Evolutionary conservation across 805 yeast genomes (phyloP).

Genomic region (Komagataella pastoris): DNA sequence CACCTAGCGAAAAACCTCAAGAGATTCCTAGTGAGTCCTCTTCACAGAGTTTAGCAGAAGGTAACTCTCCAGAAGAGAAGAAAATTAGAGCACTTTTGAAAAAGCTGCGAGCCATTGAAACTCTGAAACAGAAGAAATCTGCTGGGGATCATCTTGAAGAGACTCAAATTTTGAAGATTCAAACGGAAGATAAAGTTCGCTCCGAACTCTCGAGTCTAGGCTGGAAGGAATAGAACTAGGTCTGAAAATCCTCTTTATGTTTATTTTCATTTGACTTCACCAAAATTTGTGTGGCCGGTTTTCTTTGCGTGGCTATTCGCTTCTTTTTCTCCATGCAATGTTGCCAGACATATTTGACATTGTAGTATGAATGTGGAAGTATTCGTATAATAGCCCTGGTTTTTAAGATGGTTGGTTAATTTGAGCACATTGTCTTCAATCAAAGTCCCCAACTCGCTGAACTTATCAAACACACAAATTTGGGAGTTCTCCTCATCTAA

Average conservation of each 20-base stretch:
- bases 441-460: slow-evolving; percentile 15
- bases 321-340: slow-evolving; percentile 48
- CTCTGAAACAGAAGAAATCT: slow-evolving; percentile 73
- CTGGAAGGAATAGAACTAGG: slow-evolving; percentile 20
- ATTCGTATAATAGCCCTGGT: slow-evolving; percentile 49
- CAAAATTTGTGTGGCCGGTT: slow-evolving; percentile 51
- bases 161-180: slow-evolving; percentile 82
- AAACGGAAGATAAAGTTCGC: slow-evolving; percentile 73
- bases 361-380: slow-evolving; percentile 42
- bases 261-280: slow-evolving; percentile 26
- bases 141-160: slow-evolving; percentile 79
- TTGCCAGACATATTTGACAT: slow-evolving; percentile 40
- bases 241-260: neutral
- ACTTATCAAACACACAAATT: slow-evolving; percentile 26
- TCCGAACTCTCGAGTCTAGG: slow-evolving; percentile 67
- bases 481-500: slow-evolving; percentile 19
- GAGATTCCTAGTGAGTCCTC: slow-evolving; percentile 10
- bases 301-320: slow-evolving; percentile 50
- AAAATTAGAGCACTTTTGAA: slow-evolving; percentile 82
- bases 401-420: slow-evolving; percentile 31
- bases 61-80: slow-evolving; percentile 73
- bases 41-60: slow-evolving; percentile 44
- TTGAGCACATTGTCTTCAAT: slow-evolving; percentile 21
- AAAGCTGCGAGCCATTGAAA: slow-evolving; percentile 92
- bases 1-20: slow-evolving; percentile 2